A percentile compares a stretch with the other conserved stretches of the same genome.
phyloP scores from a whole-genome alignment of 495 filamentous ascomycete species.

The Talaromyces nanjingensis region DNA sequence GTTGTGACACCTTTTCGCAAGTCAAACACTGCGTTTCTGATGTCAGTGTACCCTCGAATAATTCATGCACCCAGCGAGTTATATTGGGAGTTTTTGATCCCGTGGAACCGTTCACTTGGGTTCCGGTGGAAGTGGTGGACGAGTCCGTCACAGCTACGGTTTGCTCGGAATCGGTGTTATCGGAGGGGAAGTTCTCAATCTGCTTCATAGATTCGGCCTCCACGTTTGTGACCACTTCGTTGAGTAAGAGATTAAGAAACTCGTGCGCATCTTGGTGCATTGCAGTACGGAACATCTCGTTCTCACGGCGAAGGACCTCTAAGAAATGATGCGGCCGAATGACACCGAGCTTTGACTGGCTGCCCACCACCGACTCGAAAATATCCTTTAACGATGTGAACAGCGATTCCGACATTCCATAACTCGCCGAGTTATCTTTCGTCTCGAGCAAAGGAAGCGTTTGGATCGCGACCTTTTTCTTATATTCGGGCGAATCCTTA shows the following conservation, averaged over 20 bases:
- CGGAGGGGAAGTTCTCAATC: constrained; percentile 27
- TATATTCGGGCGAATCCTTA: constrained; percentile 84
- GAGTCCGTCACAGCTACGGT: constrained; percentile 18
- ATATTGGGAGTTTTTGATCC: constrained; percentile 42
- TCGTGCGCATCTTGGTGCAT: constrained; percentile 99
- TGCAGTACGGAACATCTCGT: constrained; percentile 93
- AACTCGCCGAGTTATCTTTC: constrained; percentile 68
- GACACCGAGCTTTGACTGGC: constrained; percentile 76
- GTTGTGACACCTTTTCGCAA: constrained; percentile 89
- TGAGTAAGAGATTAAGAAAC: constrained; percentile 90
- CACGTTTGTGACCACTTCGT: constrained; percentile 90
- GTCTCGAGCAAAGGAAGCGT: constrained; percentile 78
- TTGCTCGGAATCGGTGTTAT: constrained; percentile 31
- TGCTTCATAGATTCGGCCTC: constrained; percentile 68
- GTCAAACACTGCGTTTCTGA: constrained; percentile 96
- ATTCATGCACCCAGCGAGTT: constrained; percentile 91
- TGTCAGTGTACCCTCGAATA: constrained; percentile 90
- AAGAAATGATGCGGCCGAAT: constrained; percentile 90
- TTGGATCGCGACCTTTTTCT: constrained; percentile 89
- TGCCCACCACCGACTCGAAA: constrained; percentile 83
- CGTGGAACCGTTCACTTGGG: constrained; percentile 37
- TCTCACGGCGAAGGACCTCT: constrained; percentile 85
- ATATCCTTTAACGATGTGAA: constrained; percentile 95
- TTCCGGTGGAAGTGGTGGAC: constrained; percentile 27
- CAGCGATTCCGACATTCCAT: constrained; percentile 90